Conservation (phyloP, 148 eudicot species). For the Pouteria glomerata region DNA sequence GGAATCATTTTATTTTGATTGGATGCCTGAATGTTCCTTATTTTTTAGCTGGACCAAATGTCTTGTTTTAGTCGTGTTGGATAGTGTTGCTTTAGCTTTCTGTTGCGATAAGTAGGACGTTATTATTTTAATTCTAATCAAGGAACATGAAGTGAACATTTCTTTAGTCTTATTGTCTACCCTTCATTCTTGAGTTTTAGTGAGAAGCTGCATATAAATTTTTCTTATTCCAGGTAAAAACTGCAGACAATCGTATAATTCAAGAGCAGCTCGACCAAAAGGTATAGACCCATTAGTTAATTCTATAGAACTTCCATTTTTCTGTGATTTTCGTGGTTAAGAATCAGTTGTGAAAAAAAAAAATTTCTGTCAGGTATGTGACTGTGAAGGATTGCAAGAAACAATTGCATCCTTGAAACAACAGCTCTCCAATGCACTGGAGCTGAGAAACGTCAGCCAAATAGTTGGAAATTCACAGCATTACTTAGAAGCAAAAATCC, state of each 20-base stretch:
- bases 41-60: not conserved
- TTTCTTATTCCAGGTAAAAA: conserved; percentile 58
- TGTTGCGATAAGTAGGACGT: too few species aligned
- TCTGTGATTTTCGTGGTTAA: not conserved
- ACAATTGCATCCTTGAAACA: conserved; percentile 59
- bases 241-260: conserved; percentile 88
- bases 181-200: not conserved
- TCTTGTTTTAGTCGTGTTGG: not conserved
- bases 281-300: conserved; percentile 30
- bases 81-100: not conserved
- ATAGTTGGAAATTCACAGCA: conserved; percentile 21
- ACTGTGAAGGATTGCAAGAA: conserved; percentile 75
- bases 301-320: not conserved
- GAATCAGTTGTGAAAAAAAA: not conserved
- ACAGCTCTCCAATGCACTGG: conserved; percentile 61
- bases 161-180: not conserved
- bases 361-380: conserved; percentile 43
- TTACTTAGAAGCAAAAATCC: conserved; percentile 22
- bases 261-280: conserved; percentile 93
- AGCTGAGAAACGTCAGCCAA: conserved; percentile 33
- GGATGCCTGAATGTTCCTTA: not conserved
- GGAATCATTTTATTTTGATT: not conserved
- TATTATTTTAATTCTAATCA: too few species aligned
- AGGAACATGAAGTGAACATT: too few species aligned
- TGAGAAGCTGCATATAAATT: not conserved